phyloP scores from a whole-genome alignment of 208 protist species.

The Sergeia podlipaevii region DNA sequence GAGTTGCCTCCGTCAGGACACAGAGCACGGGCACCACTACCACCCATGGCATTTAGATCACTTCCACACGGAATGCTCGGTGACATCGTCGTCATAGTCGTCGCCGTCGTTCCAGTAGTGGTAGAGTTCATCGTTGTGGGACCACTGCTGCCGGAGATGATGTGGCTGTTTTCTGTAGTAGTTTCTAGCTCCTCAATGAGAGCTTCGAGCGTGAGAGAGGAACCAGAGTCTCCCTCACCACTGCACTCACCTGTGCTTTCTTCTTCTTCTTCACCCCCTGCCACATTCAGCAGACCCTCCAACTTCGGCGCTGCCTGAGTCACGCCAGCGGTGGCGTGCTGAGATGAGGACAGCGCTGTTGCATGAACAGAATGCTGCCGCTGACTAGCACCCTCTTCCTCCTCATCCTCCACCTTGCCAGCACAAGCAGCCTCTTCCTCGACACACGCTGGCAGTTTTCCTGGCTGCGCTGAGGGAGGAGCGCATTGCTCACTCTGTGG shows the following conservation, averaged over 20 bases:
- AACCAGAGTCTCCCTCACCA: too few relatives aligned
- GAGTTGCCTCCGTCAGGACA: too few relatives aligned
- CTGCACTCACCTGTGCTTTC: background rate
- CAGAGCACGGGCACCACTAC: too few relatives aligned
- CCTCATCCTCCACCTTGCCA: constrained; percentile 4
- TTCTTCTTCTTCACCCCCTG: constrained; percentile 1
- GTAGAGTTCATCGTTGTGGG: too few relatives aligned
- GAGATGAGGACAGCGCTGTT: constrained; percentile 7
- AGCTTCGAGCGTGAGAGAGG: constrained; percentile 25
- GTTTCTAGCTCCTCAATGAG: constrained; percentile 24
- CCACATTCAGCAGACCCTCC: background rate
- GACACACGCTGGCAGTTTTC: background rate
- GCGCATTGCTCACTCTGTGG: too few relatives aligned
- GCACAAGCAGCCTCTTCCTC: background rate
- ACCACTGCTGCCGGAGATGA: too few relatives aligned
- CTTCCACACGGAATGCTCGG: too few relatives aligned
- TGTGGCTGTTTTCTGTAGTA: too few relatives aligned
- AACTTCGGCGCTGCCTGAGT: background rate
- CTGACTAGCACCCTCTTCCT: constrained; percentile 10
- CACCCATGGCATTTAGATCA: too few relatives aligned
- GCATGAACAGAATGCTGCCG: background rate
- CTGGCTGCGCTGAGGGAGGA: background rate
- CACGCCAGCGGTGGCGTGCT: background rate
- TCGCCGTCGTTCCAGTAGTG: too few relatives aligned
- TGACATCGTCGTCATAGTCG: too few relatives aligned